phyloP scores from a whole-genome alignment of 495 filamentous ascomycete genomes.

The Talaromyces borbonicus region DNA sequence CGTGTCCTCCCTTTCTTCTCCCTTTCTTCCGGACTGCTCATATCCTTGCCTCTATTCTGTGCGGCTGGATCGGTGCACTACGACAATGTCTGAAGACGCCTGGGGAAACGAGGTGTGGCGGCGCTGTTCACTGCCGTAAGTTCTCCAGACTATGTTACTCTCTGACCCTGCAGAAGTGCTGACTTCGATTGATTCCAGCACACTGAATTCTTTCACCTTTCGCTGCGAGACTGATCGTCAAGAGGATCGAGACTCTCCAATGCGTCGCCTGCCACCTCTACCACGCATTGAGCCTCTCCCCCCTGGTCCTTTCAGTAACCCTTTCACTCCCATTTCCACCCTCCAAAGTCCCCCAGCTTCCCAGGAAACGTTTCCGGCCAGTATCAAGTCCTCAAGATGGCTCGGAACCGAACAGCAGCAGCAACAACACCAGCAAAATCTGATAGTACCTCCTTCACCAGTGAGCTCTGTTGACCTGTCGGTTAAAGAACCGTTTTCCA shows the following conservation, averaged over 20 bases:
- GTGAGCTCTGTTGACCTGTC: constrained; percentile 35
- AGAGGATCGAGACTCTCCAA: constrained; percentile 6
- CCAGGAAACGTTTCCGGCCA: constrained; percentile 31
- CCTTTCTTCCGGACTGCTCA: neutral
- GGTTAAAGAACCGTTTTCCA: constrained; percentile 29
- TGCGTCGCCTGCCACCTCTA: constrained; percentile 32
- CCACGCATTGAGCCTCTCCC: constrained; percentile 33
- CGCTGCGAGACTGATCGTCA: constrained; percentile 3
- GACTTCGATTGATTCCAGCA: neutral
- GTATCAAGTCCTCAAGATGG: constrained; percentile 20
- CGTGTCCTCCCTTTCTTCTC: neutral
- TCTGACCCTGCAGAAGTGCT: neutral
- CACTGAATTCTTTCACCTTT: constrained; percentile 7
- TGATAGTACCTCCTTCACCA: constrained; percentile 31
- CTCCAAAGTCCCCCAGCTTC: constrained; percentile 26
- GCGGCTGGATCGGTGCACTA: too few species aligned
- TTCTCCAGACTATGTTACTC: neutral
- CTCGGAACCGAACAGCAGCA: constrained; percentile 20
- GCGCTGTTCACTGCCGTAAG: constrained; percentile 36
- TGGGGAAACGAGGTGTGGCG: constrained; percentile 24
- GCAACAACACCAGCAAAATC: too few species aligned
- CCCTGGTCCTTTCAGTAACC: constrained; percentile 34
- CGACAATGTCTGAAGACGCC: constrained; percentile 32
- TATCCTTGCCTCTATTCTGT: too few species aligned
- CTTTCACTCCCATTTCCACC: constrained; percentile 22